phyloP scores from a whole-genome alignment of 495 filamentous ascomycete genomes.

The Penicillium atrosanguineum region DNA sequence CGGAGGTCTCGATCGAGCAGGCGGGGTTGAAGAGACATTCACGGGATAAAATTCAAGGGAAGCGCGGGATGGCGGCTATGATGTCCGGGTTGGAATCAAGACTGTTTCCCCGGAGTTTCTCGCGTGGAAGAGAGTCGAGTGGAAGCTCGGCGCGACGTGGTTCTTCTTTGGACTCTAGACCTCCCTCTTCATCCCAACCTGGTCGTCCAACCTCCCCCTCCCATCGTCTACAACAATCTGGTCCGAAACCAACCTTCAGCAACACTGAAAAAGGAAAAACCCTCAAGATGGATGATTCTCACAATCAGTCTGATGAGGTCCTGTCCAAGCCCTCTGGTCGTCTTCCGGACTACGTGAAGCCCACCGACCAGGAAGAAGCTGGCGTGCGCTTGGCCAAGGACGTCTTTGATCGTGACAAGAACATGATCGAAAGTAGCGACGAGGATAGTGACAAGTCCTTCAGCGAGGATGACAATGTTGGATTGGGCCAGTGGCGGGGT shows the following conservation, averaged over 20 bases:
- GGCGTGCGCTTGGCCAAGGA: conserved; percentile 72
- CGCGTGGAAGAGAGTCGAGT: conserved; percentile 39
- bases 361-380: conserved; percentile 28
- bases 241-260: conserved; percentile 29
- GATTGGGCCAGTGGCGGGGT: conserved; percentile 34
- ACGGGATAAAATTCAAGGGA: conserved; percentile 10
- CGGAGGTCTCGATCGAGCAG: conserved; percentile 15
- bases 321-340: conserved; percentile 54
- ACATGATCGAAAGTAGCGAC: conserved; percentile 50
- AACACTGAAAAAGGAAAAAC: conserved; percentile 47
- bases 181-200: conserved; percentile 44
- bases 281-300: conserved; percentile 57
- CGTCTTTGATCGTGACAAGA: conserved; percentile 59
- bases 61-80: conserved; percentile 36
- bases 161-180: conserved; percentile 57
- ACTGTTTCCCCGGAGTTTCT: conserved; percentile 35
- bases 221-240: conserved; percentile 23
- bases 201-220: conserved; percentile 46
- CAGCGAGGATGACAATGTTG: conserved; percentile 43
- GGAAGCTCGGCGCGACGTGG: conserved; percentile 49
- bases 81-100: conserved; percentile 40
- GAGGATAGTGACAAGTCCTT: conserved; percentile 48
- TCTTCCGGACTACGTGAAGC: conserved; percentile 49
- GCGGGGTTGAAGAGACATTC: conserved; percentile 16
- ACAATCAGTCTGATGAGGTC: conserved; percentile 64